Evolutionary conservation across 495 filamentous ascomycete species (phyloP), one percentile per base, ranked within the genome.

Genomic region (Neurospora sublineolata): DNA sequence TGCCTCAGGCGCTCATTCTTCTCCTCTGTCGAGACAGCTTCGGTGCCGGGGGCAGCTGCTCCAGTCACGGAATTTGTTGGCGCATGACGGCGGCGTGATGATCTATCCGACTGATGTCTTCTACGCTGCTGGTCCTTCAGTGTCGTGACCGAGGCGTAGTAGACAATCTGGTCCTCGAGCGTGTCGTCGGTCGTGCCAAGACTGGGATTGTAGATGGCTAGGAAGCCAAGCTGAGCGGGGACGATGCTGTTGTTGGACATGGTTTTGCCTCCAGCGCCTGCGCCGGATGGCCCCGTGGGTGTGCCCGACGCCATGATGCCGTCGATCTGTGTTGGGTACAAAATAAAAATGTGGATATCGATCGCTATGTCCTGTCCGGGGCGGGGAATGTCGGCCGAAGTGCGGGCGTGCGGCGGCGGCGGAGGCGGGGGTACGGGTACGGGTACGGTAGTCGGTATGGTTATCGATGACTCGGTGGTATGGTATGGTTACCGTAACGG

Each of bases 151-250:
- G 92, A 93, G 80, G 91, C 92, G 80, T 93, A 93, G 85, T 97
- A 98, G 70, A 97, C 92, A 71, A 97, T 90, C 79, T 99, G 95
- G 77, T 99, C 88, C 44, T 87, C 86, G 74, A 97, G 79, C 3
- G 92, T 96, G 79, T 97, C 93, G 78, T 97, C 96, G 68, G 90
- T 93, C 12, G 86, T 84, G 74, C 93, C 92, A n/a, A 98, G 86
- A 16, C 89, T 89, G 36, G 95, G 95, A 78, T 97, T 98, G 84
- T 96, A 98, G 80, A 98, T 94, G 71, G 94, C 89, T 40, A 98
- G 86, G 77, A 93, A 97, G 64, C 92, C 89, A 23, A 98, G 87
- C 75, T 93, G 89, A 37, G 95, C 95, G 38, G 95, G 95, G 69
- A 92, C 85, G 42, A 84, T 78, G 67, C 42, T 37, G 75, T 33